phyloP scores from a whole-genome alignment of 164 flowering plant genomes.

The Vitis riparia region DNA sequence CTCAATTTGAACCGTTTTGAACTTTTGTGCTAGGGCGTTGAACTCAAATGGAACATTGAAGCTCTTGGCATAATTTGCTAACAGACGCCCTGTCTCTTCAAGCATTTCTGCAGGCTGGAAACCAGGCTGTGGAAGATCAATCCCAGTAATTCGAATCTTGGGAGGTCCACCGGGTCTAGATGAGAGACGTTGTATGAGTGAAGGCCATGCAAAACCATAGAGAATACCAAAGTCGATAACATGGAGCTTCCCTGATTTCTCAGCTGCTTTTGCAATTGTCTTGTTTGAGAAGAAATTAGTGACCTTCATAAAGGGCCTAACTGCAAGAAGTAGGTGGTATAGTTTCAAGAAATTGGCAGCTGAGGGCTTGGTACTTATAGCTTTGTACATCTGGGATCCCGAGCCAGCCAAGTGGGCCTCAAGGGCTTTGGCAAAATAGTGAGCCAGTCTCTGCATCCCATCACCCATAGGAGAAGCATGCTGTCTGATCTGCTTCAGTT shows the following conservation, averaged over 20 bases:
- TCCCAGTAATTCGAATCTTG: constrained; percentile 15
- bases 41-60: constrained; percentile 32
- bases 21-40: constrained; percentile 1
- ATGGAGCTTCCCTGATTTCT: constrained; percentile 20
- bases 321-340: constrained; percentile 19
- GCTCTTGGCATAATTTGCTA: constrained; percentile 21
- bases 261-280: constrained; percentile 21
- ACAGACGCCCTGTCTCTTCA: constrained; percentile 30
- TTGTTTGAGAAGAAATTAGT: constrained; percentile 25
- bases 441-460: constrained; percentile 16
- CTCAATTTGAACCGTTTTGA: constrained; percentile 16
- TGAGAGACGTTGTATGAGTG: constrained; percentile 28
- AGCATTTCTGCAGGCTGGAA: constrained; percentile 28
- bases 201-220: constrained; percentile 32
- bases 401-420: constrained; percentile 32
- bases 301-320: constrained; percentile 28
- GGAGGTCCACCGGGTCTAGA: constrained; percentile 24
- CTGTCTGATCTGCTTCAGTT: background rate
- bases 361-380: background rate
- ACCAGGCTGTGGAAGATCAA: constrained; percentile 33
- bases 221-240: constrained; percentile 8
- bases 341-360: constrained; percentile 30
- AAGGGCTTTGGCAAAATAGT: constrained; percentile 28
- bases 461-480: too few relatives aligned
- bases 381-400: constrained; percentile 14